Base-by-base conservation (phyloP, 306 rosid species). In the Gynostemma pentaphyllum region DNA sequence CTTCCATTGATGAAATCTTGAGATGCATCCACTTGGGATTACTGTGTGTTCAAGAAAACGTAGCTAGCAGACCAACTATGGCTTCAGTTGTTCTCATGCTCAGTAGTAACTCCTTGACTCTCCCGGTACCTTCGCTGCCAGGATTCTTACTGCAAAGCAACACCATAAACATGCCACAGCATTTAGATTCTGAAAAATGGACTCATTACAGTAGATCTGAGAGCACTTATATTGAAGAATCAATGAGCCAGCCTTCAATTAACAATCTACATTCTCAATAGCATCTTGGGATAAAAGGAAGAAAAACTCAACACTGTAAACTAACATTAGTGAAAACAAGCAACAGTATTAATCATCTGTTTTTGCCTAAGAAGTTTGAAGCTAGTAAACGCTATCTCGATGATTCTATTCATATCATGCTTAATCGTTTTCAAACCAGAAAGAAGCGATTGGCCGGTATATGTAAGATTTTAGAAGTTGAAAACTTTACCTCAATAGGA, bases 41-140 rank as follows among this genome's bases (percentile, higher is more conserved):
- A 24, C 24, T 24, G 15, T 62, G 67, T 29, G 51, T 62, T 40
- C 51, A 62, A 41, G 67, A 62, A 40, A 15, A 44, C 9, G 37
- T 41, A 62, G 34, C 13, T 14, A 16, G 26, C 26, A 26, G 67
- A 42, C 67, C 51, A 0, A 41, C 67, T 37, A 62, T 62, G 39
- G 36, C 50, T 24, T 23, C 51, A 42, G 51, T n/a, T 62, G 15
- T 62, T 62, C 23, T 39, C 34, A 62, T 62, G 67, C 50, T 62
- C 32, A 62, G 41, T 40, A 40, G 50, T 50, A 2, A 62, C 48
- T 62, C 67, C 50, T 14, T 62, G 34, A 41, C 67, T 42, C 67
- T 62, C 7, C 50, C 23, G 21, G 32, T 3, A 39, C 67, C 37
- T 24, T 14, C 30, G 13, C 4, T 9, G 5, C 51, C 51, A 10